Base-by-base conservation (phyloP, 2,329 filamentous ascomycete species). In the Penicillium hesseltinei region DNA sequence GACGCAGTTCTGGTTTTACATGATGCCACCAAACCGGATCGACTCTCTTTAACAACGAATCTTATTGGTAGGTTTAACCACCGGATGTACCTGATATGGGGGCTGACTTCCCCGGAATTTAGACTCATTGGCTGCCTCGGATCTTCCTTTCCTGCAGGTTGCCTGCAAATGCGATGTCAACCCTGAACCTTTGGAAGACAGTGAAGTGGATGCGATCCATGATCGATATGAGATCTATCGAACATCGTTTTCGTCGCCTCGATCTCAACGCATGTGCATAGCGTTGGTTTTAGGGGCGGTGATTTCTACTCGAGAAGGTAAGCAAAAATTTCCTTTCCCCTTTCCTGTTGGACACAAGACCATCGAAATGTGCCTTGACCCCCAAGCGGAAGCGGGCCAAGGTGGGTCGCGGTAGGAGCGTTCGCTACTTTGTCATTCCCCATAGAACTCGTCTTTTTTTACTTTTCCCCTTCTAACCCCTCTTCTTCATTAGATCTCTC, bases 121-220 rank as follows among this genome's bases (percentile, higher is more conserved):
- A 95, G 92, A 86, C 77, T 87, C 88, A 42, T 81, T 96, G 51
- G 84, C 86, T 57, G 88, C 88, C 66, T 86, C 88, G 19, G 82
- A 83, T 25, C 77, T 96, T 39, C 91, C 92, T 9, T 89, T 88
- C 52, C 82, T 93, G 61, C 83, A 97, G 42, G 90, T 95, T 51
- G 91, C 91, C 54, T 93, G 88, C 73, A 97, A 97, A 80, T 96
- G 91, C 78, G 93, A 97, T 73, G 84, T 86, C 50, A 86, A 88
- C 47, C 84, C 88, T 3, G 54, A 56, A 35, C 49, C 54, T 36
- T 23, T 47, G 61, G 82, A 84, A 57, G 79, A 85, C 58, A 87
- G 89, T 69, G 84, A 91, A 70, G 81, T 95, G 55, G 86, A 93
- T 68, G 84, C 88, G 15, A 81, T 85, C 84, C 83, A 88, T 58